Conservation (phyloP, 108 stramenopile species). For the Fistulifera pelliculosa region DNA sequence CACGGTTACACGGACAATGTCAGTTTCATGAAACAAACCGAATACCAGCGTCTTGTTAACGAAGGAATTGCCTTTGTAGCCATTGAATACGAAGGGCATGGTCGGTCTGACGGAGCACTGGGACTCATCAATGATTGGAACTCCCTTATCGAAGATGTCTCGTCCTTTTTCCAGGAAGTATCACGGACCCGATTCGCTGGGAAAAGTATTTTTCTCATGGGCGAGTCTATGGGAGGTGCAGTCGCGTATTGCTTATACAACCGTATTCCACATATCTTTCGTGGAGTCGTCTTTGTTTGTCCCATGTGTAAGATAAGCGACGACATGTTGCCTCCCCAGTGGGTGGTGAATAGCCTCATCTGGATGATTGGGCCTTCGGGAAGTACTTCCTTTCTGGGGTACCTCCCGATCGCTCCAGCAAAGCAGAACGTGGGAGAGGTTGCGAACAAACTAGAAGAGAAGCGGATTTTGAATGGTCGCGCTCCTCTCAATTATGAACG, state of each 20-base stretch:
- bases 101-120: constrained; percentile 39
- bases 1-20: constrained; percentile 65
- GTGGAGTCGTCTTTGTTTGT: constrained; percentile 47
- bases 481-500: constrained; percentile 29
- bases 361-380: constrained; percentile 32
- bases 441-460: constrained; percentile 32
- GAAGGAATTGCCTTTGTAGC: constrained; percentile 47
- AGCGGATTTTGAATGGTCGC: constrained; percentile 20
- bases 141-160: constrained; percentile 34
- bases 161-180: constrained; percentile 31
- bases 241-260: constrained; percentile 38
- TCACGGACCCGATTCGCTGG: constrained; percentile 26
- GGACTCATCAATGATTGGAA: constrained; percentile 38
- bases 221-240: constrained; percentile 70
- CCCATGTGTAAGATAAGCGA: constrained; percentile 63
- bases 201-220: constrained; percentile 44
- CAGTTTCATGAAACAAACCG: constrained; percentile 36
- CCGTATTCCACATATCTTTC: constrained; percentile 19
- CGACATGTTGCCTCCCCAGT: constrained; percentile 43
- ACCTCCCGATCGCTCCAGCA: constrained; percentile 17
- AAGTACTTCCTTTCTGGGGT: constrained; percentile 20
- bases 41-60: constrained; percentile 33
- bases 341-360: constrained; percentile 40
- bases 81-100: constrained; percentile 72
- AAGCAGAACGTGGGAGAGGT: neutral